Evolutionary conservation across 2,329 filamentous ascomycete genomes (phyloP), one percentile per base, ranked within the genome.

Genomic region (Dendryphion nanum): DNA sequence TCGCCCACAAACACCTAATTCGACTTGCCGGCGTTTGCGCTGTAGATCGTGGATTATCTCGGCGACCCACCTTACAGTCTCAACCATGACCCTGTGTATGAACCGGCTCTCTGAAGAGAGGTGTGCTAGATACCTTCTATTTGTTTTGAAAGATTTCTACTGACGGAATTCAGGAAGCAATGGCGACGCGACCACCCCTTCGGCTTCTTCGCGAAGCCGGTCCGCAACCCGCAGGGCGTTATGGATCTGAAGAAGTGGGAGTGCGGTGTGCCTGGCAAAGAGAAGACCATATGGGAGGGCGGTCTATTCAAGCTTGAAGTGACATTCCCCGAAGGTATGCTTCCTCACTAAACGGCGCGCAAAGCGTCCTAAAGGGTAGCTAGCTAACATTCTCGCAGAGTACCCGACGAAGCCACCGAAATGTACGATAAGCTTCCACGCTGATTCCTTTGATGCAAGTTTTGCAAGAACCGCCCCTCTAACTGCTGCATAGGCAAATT

Each of bases 331-430:
- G 93, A 98, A 59, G 90, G 89, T 93, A 70, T 67, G 82, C 70
- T 24, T 16, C 17, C 5, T 7, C 26, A 18, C 21, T 24, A 5
- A 23, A 4, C n/a, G 23, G 6, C 30, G 14, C 28, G 15, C 18
- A 8, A 23, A 19, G 16, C 20, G 13, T 18, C 19, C 20, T 26
- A 34, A 18, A 4, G n/a, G 23, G 8, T 26, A 30, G 16, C 13
- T 24, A 23, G 36, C 44, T 26, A n/a, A 26, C 35, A 45, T 20
- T 33, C 19, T 20, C 48, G 48, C 57, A 95, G 93, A 98, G 61
- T 98, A 98, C 67, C 93, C 93, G 13, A 98, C 94, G 35, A 98
- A 98, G 69, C 93, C 93, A 20, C 93, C 93, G 2, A 98, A 98
- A 72, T 98, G 93, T 95, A 81, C 68, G 85, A 72, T 24, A 36